Evolutionary conservation across 495 filamentous ascomycete species (phyloP), one percentile per base, ranked within the genome.

Genomic region (Wilcoxina mikolae): DNA sequence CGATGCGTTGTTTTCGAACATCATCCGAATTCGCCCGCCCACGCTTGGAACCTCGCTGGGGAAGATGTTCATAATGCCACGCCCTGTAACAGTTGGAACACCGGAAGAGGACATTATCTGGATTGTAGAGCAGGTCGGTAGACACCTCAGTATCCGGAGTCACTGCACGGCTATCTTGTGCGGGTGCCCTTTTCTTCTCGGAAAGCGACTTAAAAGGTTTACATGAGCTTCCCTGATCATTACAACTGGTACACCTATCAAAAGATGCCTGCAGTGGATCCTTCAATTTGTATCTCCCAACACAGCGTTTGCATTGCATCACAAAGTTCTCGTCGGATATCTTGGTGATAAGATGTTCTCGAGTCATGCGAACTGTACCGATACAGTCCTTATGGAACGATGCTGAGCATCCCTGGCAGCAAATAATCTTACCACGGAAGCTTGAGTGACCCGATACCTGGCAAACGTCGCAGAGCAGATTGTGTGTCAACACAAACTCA

Each of bases 331-430:
- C 79, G 3, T 79, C 70, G 3, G 70, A 78, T 45, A 95, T 71
- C 66, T 95, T 96, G n/a, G 91, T 95, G 23, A 93, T 86, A n/a
- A 90, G 72, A 68, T 96, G 91, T 3, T 95, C 87, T 41, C 93
- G 76, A 10, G 58, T 66, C 27, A 70, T 76, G 17, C 90, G 79
- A n/a, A 71, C 66, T 11, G 22, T 17, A 18, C 88, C 86, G 12
- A 99, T 72, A 64, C 93, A 99, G 28, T 59, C 62, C 60, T 84
- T 82, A 62, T 99, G 93, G 58, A 85, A 94, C 0, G 83, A 73
- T 22, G 77, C 73, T 2, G 79, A 85, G 66, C 93, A 99, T 18
- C 93, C 90, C 66, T 99, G 93, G 59, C 93, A 99, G 60, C 76
- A 83, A 3, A 96, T 72, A 20, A 96, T 72, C 9, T 70, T 68